A percentile compares a stretch with the other conserved stretches of the same genome.
These are phyloP conservation scores for Sodiomyces alkalinus DNA, from an alignment of 2,329 filamentous ascomycete genomes.

Conservation along the genomic window DNA sequence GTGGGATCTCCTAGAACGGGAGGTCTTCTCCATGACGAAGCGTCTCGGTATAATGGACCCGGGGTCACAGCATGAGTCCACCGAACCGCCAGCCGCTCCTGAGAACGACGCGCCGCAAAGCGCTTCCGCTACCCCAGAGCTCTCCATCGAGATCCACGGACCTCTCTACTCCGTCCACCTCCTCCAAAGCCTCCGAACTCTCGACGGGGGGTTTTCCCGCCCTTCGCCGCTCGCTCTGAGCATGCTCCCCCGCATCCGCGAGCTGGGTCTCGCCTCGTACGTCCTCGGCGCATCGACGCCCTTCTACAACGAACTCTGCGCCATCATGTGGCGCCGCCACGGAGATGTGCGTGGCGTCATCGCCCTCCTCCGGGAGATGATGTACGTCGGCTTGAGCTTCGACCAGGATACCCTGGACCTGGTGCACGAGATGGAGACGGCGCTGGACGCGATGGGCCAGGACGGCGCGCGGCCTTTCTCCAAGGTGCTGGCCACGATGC, in stretches of 20 bases:
- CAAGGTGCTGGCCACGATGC: constrained; percentile 5
- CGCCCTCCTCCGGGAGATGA: constrained; percentile 49
- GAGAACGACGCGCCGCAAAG: too few relatives aligned
- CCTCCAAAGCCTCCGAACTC: constrained; percentile 36
- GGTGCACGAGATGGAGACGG: constrained; percentile 16
- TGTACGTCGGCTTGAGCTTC: constrained; percentile 42
- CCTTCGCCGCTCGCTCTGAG: constrained; percentile 44
- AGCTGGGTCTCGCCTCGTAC: constrained; percentile 52
- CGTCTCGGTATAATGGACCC: constrained; percentile 35
- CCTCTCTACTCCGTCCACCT: constrained; percentile 50
- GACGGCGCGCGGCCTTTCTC: constrained; percentile 6
- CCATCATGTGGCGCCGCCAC: constrained; percentile 44
- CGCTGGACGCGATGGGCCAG: constrained; percentile 11
- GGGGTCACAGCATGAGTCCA: too few relatives aligned
- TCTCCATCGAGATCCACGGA: constrained; percentile 41
- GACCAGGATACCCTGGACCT: constrained; percentile 30
- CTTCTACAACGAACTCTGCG: constrained; percentile 54
- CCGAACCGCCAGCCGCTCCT: background rate
- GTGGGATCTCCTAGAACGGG: constrained; percentile 50
- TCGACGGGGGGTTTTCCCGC: constrained; percentile 40
- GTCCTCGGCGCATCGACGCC: constrained; percentile 55
- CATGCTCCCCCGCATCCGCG: constrained; percentile 52
- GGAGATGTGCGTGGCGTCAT: constrained; percentile 41
- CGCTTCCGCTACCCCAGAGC: constrained; percentile 7
- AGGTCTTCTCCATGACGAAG: constrained; percentile 48